Evolutionary conservation across 2,329 filamentous ascomycete species (phyloP), one percentile per base, ranked within the genome.

Genomic region (Penicillium sp.): DNA sequence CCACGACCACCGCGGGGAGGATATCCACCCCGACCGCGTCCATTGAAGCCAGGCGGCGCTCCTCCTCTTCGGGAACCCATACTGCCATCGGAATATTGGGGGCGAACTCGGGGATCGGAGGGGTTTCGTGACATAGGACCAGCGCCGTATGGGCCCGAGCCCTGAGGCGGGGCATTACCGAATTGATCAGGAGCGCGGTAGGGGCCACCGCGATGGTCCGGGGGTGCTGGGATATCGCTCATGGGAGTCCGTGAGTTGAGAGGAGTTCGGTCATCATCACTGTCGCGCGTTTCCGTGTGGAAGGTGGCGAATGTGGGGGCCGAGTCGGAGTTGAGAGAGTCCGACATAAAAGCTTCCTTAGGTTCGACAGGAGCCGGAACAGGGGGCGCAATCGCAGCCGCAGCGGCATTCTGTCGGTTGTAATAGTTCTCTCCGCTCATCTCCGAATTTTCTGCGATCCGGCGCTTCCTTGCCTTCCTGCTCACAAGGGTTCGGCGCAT

Each of bases 361-460:
- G 86, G 82, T 59, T 80, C 79, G 4, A 71, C 69, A 7, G 57
- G 31, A 7, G 41, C 29, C 12, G 61, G 58, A 39, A 55, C 54
- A 21, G 61, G 54, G 40, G 68, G 56, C 46, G 67, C 60, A 18
- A 68, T 56, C 46, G 67, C 62, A 21, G 68, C 60, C 32, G 72
- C 65, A 31, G 69, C 65, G 21, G 72, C 72, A 62, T 74, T 70
- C 64, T 82, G 75, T 56, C 87, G 82, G 66, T 87, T 88, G 74
- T 95, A 97, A 71, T 88, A 97, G 68, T 92, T 94, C 66, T 94
- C 86, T 29, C 93, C 93, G 70, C 90, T 97, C 92, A 97, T 97
- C 71, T 97, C 92, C 8, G 92, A 90, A 70, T 97, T 96, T 72
- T 95, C 89, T 3, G 86, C 91, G 69, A 97, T 95, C 44, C 91